Percentiles rank a stretch among this genome's conserved stretches.
Conservation (phyloP, 805 yeast genomes). For the Sungouiella thailandica region DNA sequence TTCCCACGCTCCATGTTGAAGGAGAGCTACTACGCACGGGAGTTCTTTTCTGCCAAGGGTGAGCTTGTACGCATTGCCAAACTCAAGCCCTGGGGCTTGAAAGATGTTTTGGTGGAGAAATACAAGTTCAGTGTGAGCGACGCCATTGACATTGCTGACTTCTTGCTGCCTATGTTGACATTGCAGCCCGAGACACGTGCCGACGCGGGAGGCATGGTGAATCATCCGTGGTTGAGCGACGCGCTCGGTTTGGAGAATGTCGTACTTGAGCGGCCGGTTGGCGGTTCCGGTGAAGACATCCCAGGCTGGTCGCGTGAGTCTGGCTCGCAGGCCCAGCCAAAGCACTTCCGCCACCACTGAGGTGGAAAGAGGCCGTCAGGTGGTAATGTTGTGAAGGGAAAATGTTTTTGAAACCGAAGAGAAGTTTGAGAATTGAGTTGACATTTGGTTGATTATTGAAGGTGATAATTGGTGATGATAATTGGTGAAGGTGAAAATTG, state of each 20-base stretch:
- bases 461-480: too few species aligned
- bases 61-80: slow-evolving; percentile 41
- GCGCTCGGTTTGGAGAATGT: slow-evolving; percentile 72
- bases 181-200: slow-evolving; percentile 78
- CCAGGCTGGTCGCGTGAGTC: slow-evolving; percentile 85
- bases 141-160: slow-evolving; percentile 69
- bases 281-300: slow-evolving; percentile 81
- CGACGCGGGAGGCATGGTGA: slow-evolving; percentile 94
- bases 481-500: too few species aligned
- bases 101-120: slow-evolving; percentile 44
- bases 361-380: too few species aligned
- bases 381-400: too few species aligned
- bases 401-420: too few species aligned
- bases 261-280: slow-evolving; percentile 65
- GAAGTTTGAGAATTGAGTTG: too few species aligned
- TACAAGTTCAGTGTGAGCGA: slow-evolving; percentile 54
- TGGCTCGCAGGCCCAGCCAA: slow-evolving; percentile 8
- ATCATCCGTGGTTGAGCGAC: slow-evolving; percentile 80
- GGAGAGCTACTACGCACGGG: slow-evolving; percentile 24
- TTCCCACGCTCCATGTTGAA: slow-evolving; percentile 40
- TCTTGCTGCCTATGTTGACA: slow-evolving; percentile 76
- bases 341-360: slow-evolving; percentile 9
- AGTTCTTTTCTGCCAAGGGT: slow-evolving; percentile 18
- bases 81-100: slow-evolving; percentile 48
- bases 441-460: too few species aligned